phyloP scores from a whole-genome alignment of 345 rosid species.

The Balakata baccata region DNA sequence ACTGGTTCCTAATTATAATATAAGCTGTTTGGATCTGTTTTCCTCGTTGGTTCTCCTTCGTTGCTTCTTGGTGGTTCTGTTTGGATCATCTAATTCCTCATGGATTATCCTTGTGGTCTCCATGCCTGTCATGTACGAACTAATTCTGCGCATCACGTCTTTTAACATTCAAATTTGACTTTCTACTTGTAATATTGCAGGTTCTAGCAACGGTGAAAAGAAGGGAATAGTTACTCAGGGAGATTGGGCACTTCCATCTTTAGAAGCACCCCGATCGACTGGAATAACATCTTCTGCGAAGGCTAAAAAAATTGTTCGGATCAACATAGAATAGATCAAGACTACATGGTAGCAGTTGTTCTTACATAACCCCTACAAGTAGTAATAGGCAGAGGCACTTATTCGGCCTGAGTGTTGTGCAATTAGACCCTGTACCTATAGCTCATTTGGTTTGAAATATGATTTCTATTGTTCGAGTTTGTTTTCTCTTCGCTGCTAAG shows the following conservation, averaged over 20 bases:
- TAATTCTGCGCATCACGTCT: not conserved
- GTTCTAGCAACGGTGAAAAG: constrained; percentile 25
- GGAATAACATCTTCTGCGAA: constrained; percentile 23
- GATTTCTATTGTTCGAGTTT: not conserved
- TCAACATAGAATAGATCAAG: constrained; percentile 59
- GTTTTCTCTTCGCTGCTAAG: not conserved
- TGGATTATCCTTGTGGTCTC: not conserved
- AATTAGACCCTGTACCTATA: not conserved
- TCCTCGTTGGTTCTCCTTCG: not conserved
- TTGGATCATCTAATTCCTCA: too few relatives aligned
- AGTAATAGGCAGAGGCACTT: too few relatives aligned
- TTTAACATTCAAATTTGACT: not conserved
- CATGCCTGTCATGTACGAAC: not conserved
- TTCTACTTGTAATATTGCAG: constrained; percentile 13
- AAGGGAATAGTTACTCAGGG: constrained; percentile 15
- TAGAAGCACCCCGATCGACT: constrained; percentile 7
- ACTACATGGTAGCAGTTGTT: not conserved
- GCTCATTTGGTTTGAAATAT: not conserved
- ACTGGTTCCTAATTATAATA: not conserved
- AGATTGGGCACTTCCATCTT: constrained; percentile 45
- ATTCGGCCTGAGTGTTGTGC: not conserved
- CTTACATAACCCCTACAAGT: too few relatives aligned
- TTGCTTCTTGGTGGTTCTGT: too few relatives aligned
- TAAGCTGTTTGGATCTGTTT: not conserved
- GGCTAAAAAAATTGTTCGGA: constrained; percentile 62